Conservation (phyloP, 495 filamentous ascomycete species). For the Penicillium fimorum region DNA sequence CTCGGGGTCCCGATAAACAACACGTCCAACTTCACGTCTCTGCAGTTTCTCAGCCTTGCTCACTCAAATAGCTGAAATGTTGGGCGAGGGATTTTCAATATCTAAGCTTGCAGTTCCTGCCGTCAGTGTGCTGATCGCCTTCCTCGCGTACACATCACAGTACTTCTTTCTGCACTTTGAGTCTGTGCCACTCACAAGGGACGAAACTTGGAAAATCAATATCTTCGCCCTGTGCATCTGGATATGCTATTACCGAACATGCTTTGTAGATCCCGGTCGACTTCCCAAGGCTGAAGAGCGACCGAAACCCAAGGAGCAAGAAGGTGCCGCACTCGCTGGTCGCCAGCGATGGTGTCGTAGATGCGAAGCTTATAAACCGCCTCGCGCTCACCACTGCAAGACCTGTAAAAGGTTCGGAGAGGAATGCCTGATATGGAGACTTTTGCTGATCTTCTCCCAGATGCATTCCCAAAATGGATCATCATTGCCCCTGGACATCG, state of each 20-base stretch:
- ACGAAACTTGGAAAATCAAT: slow-evolving; percentile 72
- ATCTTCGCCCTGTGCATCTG: slow-evolving; percentile 67
- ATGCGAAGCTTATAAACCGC: slow-evolving; percentile 79
- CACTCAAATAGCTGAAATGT: slow-evolving; percentile 17
- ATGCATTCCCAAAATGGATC: slow-evolving; percentile 97
- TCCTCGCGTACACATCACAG: slow-evolving; percentile 84
- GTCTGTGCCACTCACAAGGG: slow-evolving; percentile 60
- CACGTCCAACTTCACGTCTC: slow-evolving; percentile 15
- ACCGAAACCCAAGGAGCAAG: slow-evolving; percentile 21
- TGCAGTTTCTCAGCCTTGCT: slow-evolving; percentile 7
- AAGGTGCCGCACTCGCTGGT: slow-evolving; percentile 27
- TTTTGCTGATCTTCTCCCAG: slow-evolving; percentile 34
- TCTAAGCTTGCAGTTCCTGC: slow-evolving; percentile 59
- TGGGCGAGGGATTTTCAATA: slow-evolving; percentile 28
- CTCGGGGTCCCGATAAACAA: slow-evolving; percentile 18
- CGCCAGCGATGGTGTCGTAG: slow-evolving; percentile 77
- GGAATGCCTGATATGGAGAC: neutral
- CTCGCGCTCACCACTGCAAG: slow-evolving; percentile 89
- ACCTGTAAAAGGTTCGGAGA: slow-evolving; percentile 64
- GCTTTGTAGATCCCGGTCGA: slow-evolving; percentile 73
- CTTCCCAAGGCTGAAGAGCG: slow-evolving; percentile 32
- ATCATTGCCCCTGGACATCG: slow-evolving; percentile 94
- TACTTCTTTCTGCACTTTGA: slow-evolving; percentile 74
- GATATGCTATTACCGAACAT: slow-evolving; percentile 75
- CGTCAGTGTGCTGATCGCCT: slow-evolving; percentile 66